Percentiles rank a stretch among this genome's conserved stretches.
Conservation (phyloP, 2,329 filamentous ascomycete genomes). For the Sclerotinia subarctica region DNA sequence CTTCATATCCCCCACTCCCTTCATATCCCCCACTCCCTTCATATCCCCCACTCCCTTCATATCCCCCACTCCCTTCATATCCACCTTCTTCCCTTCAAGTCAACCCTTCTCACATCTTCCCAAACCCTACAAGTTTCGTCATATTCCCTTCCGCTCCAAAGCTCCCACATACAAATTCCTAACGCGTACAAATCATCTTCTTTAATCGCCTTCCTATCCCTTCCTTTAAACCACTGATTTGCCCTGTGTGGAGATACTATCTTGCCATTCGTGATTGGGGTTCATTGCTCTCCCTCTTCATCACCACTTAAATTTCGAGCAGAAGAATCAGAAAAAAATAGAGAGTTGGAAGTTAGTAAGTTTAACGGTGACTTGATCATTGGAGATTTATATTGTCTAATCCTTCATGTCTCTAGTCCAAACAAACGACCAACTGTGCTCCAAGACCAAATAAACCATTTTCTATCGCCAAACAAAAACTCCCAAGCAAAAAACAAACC, state of each 20-base stretch:
- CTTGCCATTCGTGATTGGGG: background rate
- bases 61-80: conserved; percentile 6
- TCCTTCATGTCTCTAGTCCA: too few relatives aligned
- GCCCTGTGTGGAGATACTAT: background rate
- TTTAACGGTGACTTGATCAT: background rate
- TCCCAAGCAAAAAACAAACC: too few relatives aligned
- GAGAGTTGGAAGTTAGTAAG: background rate
- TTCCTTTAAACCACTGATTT: background rate
- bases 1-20: conserved; percentile 3
- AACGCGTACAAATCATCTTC: conserved; percentile 5
- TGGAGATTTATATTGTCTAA: background rate
- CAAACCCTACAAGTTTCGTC: background rate
- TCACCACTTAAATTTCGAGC: background rate
- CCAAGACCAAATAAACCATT: background rate
- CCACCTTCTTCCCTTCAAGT: background rate
- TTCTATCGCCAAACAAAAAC: background rate
- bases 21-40: too few relatives aligned
- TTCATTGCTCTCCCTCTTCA: background rate
- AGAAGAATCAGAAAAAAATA: background rate
- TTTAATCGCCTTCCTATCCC: background rate
- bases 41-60: background rate
- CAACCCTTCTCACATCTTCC: background rate
- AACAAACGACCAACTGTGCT: too few relatives aligned
- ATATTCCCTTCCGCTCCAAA: background rate
- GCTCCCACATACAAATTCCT: background rate